Evolutionary conservation across 1,139 yeast species (phyloP).

Genomic region (Geotrichum histeridarum): DNA sequence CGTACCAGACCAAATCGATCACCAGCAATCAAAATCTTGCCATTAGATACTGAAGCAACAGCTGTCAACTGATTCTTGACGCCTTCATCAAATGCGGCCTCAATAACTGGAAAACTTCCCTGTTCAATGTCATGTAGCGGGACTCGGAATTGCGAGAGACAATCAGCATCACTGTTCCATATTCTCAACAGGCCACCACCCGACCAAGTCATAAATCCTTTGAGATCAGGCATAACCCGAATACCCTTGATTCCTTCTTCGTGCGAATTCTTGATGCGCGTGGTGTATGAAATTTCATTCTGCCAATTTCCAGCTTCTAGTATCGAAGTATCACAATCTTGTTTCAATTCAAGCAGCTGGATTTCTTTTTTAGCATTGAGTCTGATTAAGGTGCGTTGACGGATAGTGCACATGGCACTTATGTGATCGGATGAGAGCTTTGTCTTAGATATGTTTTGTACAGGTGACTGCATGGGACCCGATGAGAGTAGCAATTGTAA

Average conservation of each 20-base stretch:
- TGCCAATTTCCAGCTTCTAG: conserved; percentile 1
- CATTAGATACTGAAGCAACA: conserved; percentile 3
- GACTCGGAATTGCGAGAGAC: conserved; percentile 15
- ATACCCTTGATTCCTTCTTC: conserved; percentile 16
- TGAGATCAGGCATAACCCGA: background rate
- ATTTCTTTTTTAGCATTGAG: conserved; percentile 8
- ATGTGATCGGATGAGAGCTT: conserved; percentile 7
- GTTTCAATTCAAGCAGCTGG: conserved; percentile 4
- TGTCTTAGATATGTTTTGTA: background rate
- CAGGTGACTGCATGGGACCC: background rate
- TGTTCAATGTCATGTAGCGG: background rate
- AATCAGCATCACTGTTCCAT: conserved; percentile 25
- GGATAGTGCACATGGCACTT: conserved; percentile 5
- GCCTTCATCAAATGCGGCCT: background rate
- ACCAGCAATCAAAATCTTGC: conserved; percentile 23
- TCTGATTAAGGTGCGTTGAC: conserved; percentile 1
- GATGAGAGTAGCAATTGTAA: conserved; percentile 2
- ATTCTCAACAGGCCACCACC: conserved; percentile 26
- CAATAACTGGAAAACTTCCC: background rate
- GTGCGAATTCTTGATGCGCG: conserved; percentile 5
- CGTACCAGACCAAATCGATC: conserved; percentile 25
- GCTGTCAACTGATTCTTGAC: conserved; percentile 2
- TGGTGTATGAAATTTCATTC: background rate
- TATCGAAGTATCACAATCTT: background rate
- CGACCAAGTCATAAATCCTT: conserved; percentile 30